Evolutionary conservation across 2,329 filamentous ascomycete genomes (phyloP).

Genomic region (Fusarium bactridioides): DNA sequence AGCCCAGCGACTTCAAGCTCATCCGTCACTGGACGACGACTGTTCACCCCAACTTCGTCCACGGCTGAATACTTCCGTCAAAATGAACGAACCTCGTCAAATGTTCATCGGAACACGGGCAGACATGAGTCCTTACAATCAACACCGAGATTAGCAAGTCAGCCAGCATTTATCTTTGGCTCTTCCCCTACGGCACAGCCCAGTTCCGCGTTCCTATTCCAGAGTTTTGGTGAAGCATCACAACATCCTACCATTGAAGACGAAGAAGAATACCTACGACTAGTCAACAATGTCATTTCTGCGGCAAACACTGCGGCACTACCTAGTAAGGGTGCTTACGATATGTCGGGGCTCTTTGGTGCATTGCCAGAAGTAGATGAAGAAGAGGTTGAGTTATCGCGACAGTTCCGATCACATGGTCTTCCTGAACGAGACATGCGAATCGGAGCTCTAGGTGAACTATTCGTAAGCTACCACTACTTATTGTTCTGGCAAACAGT

Average conservation of each 20-base stretch:
- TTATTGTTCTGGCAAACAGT: accelerated
- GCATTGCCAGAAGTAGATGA: conserved; percentile 17
- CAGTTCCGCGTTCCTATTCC: conserved; percentile 16
- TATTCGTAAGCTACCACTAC: conserved; percentile 14
- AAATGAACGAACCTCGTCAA: not conserved
- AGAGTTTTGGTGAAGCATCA: not conserved
- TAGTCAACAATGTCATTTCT: conserved; percentile 16
- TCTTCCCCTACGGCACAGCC: conserved; percentile 10
- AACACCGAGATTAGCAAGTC: not conserved
- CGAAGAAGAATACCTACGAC: conserved; percentile 12
- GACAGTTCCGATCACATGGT: not conserved
- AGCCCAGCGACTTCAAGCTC: conserved; percentile 24
- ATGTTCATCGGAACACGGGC: not conserved
- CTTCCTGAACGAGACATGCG: conserved; percentile 26
- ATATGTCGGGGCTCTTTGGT: conserved; percentile 16
- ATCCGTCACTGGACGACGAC: not conserved
- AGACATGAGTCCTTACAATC: not conserved
- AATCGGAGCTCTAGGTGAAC: conserved; percentile 31
- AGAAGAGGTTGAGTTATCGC: not conserved
- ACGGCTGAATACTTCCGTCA: not conserved
- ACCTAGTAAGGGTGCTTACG: not conserved
- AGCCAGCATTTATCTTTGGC: conserved; percentile 30
- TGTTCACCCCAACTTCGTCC: conserved; percentile 14
- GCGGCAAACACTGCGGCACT: not conserved
- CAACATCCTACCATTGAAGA: conserved; percentile 5